Evolutionary conservation across 2,329 filamentous ascomycete genomes (phyloP), one percentile per base, ranked within the genome.

Genomic region (Penicillium vulpinum): DNA sequence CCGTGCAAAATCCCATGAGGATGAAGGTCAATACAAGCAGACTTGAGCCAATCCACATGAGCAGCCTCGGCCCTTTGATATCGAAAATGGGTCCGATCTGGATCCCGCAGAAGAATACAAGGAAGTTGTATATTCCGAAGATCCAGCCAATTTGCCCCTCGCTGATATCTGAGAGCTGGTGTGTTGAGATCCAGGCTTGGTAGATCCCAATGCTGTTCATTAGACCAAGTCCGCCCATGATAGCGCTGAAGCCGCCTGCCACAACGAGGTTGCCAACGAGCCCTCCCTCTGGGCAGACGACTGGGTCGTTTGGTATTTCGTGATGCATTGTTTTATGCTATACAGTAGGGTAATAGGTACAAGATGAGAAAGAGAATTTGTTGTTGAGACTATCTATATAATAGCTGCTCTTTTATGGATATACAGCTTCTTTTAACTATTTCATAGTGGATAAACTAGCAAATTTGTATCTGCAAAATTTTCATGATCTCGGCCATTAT

Each of bases 211-310:
- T 62, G 4, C 69, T 75, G 29, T 77, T 78, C 51, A 77, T 61
- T 22, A 78, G 38, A 6, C 78, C 78, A 57, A 79, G 75, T 4
- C 70, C 71, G 11, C 72, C 70, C 24, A 76, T 64, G 60, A 79
- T 75, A 26, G 70, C 68, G 63, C 71, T 76, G 65, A 72, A 78
- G 16, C 75, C 70, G 6, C 77, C 78, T 2, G 74, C 57, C 0
- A 78, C 78, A 1, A 78, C 76, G 0, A 75, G 68, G 75, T 78
- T 80, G 33, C 78, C 77, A 39, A 64, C 58, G 2, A 69, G 56
- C 0, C 77, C 77, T 16, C 78, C 77, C 57, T 80, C 78, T 0
- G 78, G 77, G 56, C 69, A 72, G 33, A 51, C 54, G 36, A 57
- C 39, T 51, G 48, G 24, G 31, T 59, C 36, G 40, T n/a, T 3